phyloP scores from a whole-genome alignment of 495 filamentous ascomycete genomes.

The Saxophila tyrrhenica region DNA sequence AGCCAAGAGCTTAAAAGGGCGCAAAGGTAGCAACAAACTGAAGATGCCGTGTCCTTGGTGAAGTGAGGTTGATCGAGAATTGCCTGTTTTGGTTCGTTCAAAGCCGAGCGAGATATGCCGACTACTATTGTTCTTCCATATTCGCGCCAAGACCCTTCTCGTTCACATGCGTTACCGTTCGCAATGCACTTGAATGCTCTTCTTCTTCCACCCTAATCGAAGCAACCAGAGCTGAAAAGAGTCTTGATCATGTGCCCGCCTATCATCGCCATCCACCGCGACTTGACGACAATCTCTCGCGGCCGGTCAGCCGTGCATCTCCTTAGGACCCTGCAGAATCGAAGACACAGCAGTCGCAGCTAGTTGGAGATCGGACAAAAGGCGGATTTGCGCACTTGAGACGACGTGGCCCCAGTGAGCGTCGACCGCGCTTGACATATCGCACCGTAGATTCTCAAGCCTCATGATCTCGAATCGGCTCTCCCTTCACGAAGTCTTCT shows the following conservation, averaged over 20 bases:
- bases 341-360: too few relatives aligned
- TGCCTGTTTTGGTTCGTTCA: constrained; percentile 4
- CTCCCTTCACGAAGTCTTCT: constrained; percentile 16
- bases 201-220: background rate
- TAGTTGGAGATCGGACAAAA: too few relatives aligned
- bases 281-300: background rate
- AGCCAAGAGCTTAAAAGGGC: background rate
- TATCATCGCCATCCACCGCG: constrained; percentile 1
- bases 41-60: background rate
- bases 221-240: background rate
- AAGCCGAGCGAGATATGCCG: constrained; percentile 4
- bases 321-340: too few relatives aligned
- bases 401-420: too few relatives aligned
- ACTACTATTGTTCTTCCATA: constrained; percentile 12
- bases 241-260: constrained; percentile 13
- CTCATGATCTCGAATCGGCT: background rate
- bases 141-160: background rate
- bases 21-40: background rate
- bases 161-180: background rate
- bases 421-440: too few relatives aligned
- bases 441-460: too few relatives aligned
- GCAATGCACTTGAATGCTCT: background rate
- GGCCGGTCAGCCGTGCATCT: background rate
- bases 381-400: too few relatives aligned
- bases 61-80: constrained; percentile 3